A percentile compares a stretch with the other conserved stretches of the same genome.
These are phyloP conservation scores for Rutstroemia sp. DNA, from an alignment of 2,329 filamentous ascomycete species.

Conservation along the genomic window DNA sequence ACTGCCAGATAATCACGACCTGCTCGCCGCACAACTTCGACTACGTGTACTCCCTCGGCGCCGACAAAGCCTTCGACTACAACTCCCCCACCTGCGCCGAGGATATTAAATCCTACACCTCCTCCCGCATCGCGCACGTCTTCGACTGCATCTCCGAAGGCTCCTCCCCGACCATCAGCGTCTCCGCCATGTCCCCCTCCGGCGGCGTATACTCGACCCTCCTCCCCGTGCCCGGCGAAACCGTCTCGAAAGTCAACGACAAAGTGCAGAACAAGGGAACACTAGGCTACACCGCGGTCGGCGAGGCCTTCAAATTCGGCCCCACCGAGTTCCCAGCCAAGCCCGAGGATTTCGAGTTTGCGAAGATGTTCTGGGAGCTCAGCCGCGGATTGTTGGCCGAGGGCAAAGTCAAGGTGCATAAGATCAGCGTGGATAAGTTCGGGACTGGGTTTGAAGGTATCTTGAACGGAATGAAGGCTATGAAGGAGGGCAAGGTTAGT, in stretches of 20 bases:
- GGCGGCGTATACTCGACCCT: slow-evolving; percentile 36
- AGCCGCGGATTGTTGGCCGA: slow-evolving; percentile 29
- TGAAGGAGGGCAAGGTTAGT: slow-evolving; percentile 11
- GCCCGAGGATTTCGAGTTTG: slow-evolving; percentile 32
- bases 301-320: slow-evolving; percentile 30
- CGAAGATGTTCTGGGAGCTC: slow-evolving; percentile 33
- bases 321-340: slow-evolving; percentile 12
- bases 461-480: slow-evolving; percentile 21
- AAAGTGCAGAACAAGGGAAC: slow-evolving; percentile 25
- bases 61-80: slow-evolving; percentile 41
- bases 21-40: slow-evolving; percentile 42
- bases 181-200: slow-evolving; percentile 32
- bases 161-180: slow-evolving; percentile 31
- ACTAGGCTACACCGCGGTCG: slow-evolving; percentile 36
- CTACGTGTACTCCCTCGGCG: slow-evolving; percentile 40
- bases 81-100: slow-evolving; percentile 35
- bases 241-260: slow-evolving; percentile 37
- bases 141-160: slow-evolving; percentile 43
- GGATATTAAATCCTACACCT: slow-evolving; percentile 40
- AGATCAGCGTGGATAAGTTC: slow-evolving; percentile 21
- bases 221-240: slow-evolving; percentile 32
- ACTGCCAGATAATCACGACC: slow-evolving; percentile 35
- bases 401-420: slow-evolving; percentile 33
- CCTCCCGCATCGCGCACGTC: slow-evolving; percentile 36
- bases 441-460: slow-evolving; percentile 28